phyloP scores from a whole-genome alignment of 768 basidiomycete species.

The Amanita rimosa region DNA sequence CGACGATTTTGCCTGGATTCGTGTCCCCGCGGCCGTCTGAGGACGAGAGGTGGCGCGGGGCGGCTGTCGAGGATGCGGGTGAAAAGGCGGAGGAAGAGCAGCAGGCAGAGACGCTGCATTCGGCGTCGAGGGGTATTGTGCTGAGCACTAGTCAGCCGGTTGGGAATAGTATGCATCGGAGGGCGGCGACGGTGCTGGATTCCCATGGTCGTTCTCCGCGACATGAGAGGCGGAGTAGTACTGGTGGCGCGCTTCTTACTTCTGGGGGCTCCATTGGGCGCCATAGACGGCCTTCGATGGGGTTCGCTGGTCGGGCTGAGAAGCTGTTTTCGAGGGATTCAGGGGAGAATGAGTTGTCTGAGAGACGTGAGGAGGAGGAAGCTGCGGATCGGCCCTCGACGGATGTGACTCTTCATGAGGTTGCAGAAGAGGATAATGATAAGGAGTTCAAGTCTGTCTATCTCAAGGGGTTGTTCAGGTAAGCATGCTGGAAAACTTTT shows the following conservation, averaged over 20 bases:
- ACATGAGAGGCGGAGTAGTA: slow-evolving; percentile 72
- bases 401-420: slow-evolving; percentile 30
- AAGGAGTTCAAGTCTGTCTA: slow-evolving; percentile 91
- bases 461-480: slow-evolving; percentile 94
- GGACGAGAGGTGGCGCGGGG: slow-evolving; percentile 20
- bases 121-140: slow-evolving; percentile 19
- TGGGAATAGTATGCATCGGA: slow-evolving; percentile 49
- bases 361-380: slow-evolving; percentile 30
- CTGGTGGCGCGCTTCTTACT: slow-evolving; percentile 46
- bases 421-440: slow-evolving; percentile 29
- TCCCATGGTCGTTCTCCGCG: slow-evolving; percentile 47
- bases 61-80: slow-evolving; percentile 15
- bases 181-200: slow-evolving; percentile 72
- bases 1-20: slow-evolving; percentile 37
- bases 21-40: slow-evolving; percentile 17
- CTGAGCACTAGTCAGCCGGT: slow-evolving; percentile 45
- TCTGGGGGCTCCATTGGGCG: slow-evolving; percentile 51
- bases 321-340: slow-evolving; percentile 40
- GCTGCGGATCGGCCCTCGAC: slow-evolving; percentile 17
- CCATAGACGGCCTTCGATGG: slow-evolving; percentile 62
- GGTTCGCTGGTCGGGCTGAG: slow-evolving; percentile 35
- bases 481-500: slow-evolving; percentile 15
- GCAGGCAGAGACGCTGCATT: slow-evolving; percentile 2
- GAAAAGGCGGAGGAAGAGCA: slow-evolving; percentile 15
- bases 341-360: slow-evolving; percentile 34